Base-by-base conservation (phyloP, 2,329 filamentous ascomycete genomes). In the Furcasterigmium furcatum region DNA sequence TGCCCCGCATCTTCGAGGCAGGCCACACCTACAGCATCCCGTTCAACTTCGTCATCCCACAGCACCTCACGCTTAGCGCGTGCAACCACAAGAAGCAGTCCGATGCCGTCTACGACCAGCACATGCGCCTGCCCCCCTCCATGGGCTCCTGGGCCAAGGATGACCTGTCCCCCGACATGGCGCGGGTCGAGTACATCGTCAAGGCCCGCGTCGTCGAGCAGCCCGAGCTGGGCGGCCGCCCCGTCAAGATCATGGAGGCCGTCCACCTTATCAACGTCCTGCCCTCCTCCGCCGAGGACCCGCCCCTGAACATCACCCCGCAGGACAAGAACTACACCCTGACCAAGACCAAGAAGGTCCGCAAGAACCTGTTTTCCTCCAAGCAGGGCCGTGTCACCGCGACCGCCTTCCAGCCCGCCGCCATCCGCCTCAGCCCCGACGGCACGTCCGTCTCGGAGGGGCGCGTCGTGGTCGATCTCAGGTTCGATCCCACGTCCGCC, bases 21-120 rank as follows among this genome's bases (percentile, higher is more conserved):
- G 74, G 70, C 3, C 59, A 59, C 51, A 68, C 66, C 21, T 77
- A 79, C 60, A 68, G 56, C 13, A 60, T 82, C 20, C 78, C 78
- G n/a, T 79, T 82, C 64, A 63, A 78, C 63, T 82, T 82, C 52
- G 72, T 82, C 47, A 71, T 82, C 14, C 79, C 79, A n/a, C 66
- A 68, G 52, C 72, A 80, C 44, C 72, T 82, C 48, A 81, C 78
- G 16, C 65, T 81, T 41, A 71, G 70, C 47, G 76, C 78, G 16
- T 82, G 79, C 66, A 73, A 65, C 54, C 78, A 82, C 63, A 53
- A 59, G 22, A 67, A 71, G 44, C 62, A 66, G 34, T 66, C 66
- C 34, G 62, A 66, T n/a, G 63, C 63, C 39, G 65, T 82, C 24
- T 67, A 69, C 44, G 75, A 77, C 27, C 67, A 74, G 39, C 79